phyloP scores from a whole-genome alignment of 306 rosid species.

The Glycine latifolia region DNA sequence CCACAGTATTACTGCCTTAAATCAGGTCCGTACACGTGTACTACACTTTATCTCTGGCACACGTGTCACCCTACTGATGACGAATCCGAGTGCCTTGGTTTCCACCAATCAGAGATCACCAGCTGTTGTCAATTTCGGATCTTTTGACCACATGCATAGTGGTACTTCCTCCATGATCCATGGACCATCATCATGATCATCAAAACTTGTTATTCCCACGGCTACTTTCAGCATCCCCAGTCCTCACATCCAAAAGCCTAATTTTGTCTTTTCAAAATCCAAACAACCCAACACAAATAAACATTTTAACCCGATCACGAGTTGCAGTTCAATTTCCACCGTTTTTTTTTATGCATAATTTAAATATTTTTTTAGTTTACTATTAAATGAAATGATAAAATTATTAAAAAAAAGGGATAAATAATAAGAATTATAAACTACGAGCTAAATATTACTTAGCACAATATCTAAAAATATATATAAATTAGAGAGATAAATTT shows the following conservation, averaged over 20 bases:
- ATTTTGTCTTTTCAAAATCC: not conserved
- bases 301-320: no score
- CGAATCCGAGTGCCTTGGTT: conserved; percentile 35
- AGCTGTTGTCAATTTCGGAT: not conserved
- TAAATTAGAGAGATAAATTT: no score
- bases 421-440: no score
- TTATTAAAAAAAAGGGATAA: no score
- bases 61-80: not conserved
- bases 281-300: no score
- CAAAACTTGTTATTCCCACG: not conserved
- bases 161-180: not conserved
- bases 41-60: not conserved
- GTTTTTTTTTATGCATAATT: no score
- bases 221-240: not conserved
- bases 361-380: no score
- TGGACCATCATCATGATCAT: not conserved
- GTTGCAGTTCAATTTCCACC: no score
- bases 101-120: conserved; percentile 26
- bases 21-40: conserved; percentile 45
- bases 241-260: not conserved
- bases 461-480: no score
- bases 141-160: not conserved
- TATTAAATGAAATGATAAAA: no score
- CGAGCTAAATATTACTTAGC: no score
- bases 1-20: not conserved